A percentile compares a stretch with the other conserved stretches of the same genome.
Conservation (phyloP, 108 stramenopile species). For the Pseudonitzschia multistriata region DNA sequence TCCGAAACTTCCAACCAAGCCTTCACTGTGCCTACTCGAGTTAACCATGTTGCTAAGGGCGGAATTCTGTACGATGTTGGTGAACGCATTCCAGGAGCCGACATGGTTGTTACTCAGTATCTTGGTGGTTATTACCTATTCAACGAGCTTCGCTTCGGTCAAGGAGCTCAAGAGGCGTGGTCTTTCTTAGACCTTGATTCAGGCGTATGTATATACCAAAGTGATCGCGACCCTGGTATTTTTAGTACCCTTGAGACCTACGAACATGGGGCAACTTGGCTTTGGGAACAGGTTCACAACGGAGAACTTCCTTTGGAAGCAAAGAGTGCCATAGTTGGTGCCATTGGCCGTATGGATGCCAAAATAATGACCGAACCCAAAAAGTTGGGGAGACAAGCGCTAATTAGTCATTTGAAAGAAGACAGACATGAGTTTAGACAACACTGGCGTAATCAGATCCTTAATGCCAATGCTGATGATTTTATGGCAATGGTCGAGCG, state of each 20-base stretch:
- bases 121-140: slow-evolving; percentile 79
- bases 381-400: slow-evolving; percentile 57
- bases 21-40: slow-evolving; percentile 81
- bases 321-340: slow-evolving; percentile 68
- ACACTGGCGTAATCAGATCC: slow-evolving; percentile 64
- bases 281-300: slow-evolving; percentile 34
- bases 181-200: slow-evolving; percentile 59
- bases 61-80: slow-evolving; percentile 69
- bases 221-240: slow-evolving; percentile 73
- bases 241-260: slow-evolving; percentile 72
- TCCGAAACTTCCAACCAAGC: slow-evolving; percentile 54
- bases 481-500: slow-evolving; percentile 21
- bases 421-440: slow-evolving; percentile 64
- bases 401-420: slow-evolving; percentile 65
- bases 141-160: slow-evolving; percentile 79
- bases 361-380: slow-evolving; percentile 58
- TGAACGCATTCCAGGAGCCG: slow-evolving; percentile 65
- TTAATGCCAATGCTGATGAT: slow-evolving; percentile 27
- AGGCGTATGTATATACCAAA: slow-evolving; percentile 64
- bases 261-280: slow-evolving; percentile 54
- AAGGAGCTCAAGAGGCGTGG: slow-evolving; percentile 89
- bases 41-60: slow-evolving; percentile 84
- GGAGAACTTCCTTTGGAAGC: slow-evolving; percentile 45
- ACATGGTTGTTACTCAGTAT: slow-evolving; percentile 65
- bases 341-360: slow-evolving; percentile 84